A percentile compares a stretch with the other conserved stretches of the same genome.
These are phyloP conservation scores for Thalassiosira oceanica DNA, from an alignment of 352 stramenopile species.

Conservation along the genomic window DNA sequence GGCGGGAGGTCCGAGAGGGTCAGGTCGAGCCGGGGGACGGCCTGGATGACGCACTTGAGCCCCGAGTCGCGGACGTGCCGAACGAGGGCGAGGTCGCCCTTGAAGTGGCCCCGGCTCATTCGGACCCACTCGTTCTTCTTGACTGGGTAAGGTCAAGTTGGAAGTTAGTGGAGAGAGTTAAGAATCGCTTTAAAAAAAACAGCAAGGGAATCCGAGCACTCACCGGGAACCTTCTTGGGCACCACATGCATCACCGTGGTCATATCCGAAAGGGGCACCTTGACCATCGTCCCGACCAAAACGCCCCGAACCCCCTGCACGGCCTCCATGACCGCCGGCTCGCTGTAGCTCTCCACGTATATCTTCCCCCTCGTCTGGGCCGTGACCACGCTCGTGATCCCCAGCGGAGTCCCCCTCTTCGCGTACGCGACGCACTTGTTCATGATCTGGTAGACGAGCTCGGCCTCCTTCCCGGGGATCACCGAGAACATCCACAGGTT, in stretches of 20 bases:
- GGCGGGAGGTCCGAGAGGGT: slow-evolving; percentile 59
- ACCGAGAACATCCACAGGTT: slow-evolving; percentile 82
- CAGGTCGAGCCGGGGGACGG: slow-evolving; percentile 79
- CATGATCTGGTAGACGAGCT: slow-evolving; percentile 82
- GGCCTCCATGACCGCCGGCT: slow-evolving; percentile 78
- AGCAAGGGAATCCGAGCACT: slow-evolving; percentile 8
- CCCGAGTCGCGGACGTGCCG: slow-evolving; percentile 78
- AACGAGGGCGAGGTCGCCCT: slow-evolving; percentile 81
- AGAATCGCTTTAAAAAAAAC: slow-evolving; percentile 1
- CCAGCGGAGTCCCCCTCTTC: slow-evolving; percentile 65
- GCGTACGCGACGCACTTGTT: slow-evolving; percentile 81
- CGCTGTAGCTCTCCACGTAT: slow-evolving; percentile 82
- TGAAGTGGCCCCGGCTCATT: slow-evolving; percentile 80
- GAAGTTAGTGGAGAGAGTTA: slow-evolving; percentile 1
- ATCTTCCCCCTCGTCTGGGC: slow-evolving; percentile 79
- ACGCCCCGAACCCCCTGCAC: slow-evolving; percentile 78
- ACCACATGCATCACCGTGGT: slow-evolving; percentile 81
- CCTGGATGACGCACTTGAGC: slow-evolving; percentile 78
- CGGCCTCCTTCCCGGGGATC: slow-evolving; percentile 75
- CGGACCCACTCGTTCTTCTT: slow-evolving; percentile 84
- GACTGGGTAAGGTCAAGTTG: slow-evolving; percentile 54
- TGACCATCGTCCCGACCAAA: slow-evolving; percentile 73
- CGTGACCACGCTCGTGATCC: slow-evolving; percentile 76
- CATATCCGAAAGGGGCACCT: slow-evolving; percentile 82
- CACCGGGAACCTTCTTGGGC: slow-evolving; percentile 77